A percentile compares a stretch with the other conserved stretches of the same genome.
Conservation (phyloP, 345 rosid genomes). For the Sisymbrium irio region DNA sequence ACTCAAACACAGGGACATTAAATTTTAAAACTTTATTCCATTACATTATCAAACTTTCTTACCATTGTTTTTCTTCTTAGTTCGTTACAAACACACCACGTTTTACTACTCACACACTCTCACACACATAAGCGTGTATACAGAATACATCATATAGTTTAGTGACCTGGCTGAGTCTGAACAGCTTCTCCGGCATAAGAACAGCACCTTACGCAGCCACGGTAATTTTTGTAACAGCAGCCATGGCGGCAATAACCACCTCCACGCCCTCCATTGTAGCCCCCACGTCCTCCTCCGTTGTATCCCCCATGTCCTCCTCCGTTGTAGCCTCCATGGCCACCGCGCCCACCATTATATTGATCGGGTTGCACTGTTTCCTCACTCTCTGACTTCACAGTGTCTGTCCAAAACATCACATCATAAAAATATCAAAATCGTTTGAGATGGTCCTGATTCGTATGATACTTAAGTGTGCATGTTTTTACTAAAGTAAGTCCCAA, state of each 20-base stretch:
- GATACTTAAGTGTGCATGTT: too few relatives aligned
- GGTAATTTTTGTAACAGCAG: neutral
- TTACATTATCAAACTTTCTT: too few relatives aligned
- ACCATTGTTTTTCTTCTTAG: too few relatives aligned
- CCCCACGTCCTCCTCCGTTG: neutral
- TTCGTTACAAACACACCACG: too few relatives aligned
- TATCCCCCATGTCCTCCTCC: conserved; percentile 10
- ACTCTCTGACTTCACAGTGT: conserved; percentile 1
- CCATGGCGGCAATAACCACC: neutral
- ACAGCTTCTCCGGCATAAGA: conserved; percentile 3
- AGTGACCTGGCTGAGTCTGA: conserved; percentile 2
- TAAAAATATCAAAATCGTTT: neutral
- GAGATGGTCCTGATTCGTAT: neutral
- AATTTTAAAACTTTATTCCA: too few relatives aligned
- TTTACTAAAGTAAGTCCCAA: too few relatives aligned
- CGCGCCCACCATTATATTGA: neutral
- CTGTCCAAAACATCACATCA: neutral
- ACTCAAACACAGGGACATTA: too few relatives aligned
- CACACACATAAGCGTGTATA: too few relatives aligned
- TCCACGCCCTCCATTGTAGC: neutral
- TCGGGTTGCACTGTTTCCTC: conserved; percentile 12
- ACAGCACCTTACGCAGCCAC: neutral
- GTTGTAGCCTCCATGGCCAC: neutral
- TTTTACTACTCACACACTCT: too few relatives aligned
- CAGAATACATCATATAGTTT: neutral